Evolutionary conservation across 208 protist genomes (phyloP), one percentile per base, ranked within the genome.

Genomic region (Trypanosoma lewisi): DNA sequence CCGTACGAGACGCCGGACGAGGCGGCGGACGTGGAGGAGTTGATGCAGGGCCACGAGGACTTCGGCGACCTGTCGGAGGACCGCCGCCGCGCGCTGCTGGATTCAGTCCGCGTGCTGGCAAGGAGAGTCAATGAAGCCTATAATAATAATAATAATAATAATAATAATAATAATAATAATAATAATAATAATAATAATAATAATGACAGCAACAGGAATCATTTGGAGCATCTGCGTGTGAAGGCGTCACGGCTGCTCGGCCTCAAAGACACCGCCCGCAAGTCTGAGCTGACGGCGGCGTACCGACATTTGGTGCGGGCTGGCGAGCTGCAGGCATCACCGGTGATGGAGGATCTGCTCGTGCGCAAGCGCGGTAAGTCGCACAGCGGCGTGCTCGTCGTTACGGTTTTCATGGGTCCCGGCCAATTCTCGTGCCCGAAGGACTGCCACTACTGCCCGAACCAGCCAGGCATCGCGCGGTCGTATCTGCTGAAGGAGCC

Each of bases 391-490:
- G 94, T 97, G 42, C 84, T 97, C 34, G 94, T 97, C 9, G 77
- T 97, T 44, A 97, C 94, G 0, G 90, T 96, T 3, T 95, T 97
- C 63, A 95, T 94, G 67, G 89, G 85, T n/a, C 89, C 91, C 0
- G 82, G 91, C 2, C 70, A 82, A 72, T 97, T 97, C 67, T 93
- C 82, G 14, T 97, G 94, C 78, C 85, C 87, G 21, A 96, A 94
- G 78, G 83, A 97, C 58, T 97, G 94, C 69, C 71, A 97, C 73
- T 97, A 97, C 82, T 97, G 94, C 80, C 94, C 94, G 2, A 94
- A 93, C 62, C 84, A 97, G 66, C 94, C 94, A 11, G 89, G 87
- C 14, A 83, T 96, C 36, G 88, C 94, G 14, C 83, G 90, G 12
- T 93, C 83, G 41, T 97, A 97, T 68, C 57, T 97, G 47, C 70